phyloP scores from a whole-genome alignment of 768 basidiomycete species.

The Hypholoma sublateritium region DNA sequence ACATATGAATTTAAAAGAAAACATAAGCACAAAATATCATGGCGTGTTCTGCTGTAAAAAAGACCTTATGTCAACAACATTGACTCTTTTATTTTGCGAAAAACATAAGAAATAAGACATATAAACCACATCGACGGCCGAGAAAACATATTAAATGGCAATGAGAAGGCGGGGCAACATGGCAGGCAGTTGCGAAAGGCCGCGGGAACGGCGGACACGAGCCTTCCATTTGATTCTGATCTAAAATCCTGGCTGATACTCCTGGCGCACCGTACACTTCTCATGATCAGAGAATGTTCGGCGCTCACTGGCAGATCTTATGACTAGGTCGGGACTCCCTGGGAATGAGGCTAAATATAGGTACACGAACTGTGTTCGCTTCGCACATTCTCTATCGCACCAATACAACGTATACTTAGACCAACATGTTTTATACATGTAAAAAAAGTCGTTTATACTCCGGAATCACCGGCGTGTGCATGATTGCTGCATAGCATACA shows the following conservation, averaged over 20 bases:
- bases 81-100: neutral
- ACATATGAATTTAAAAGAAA: neutral
- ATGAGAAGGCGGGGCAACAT: neutral
- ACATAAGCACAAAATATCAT: neutral
- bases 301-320: no score
- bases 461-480: no score
- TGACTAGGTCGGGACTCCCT: no score
- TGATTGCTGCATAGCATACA: no score
- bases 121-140: neutral
- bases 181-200: neutral
- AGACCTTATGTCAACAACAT: neutral
- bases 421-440: no score
- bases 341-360: no score
- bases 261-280: constrained; percentile 1
- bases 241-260: neutral
- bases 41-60: neutral
- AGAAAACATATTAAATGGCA: neutral
- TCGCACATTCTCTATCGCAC: no score
- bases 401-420: no score
- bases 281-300: no score
- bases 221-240: neutral
- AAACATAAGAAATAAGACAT: neutral
- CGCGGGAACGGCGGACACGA: neutral
- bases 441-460: no score
- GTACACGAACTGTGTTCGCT: no score